A percentile compares a stretch with the other conserved stretches of the same genome.
These are phyloP conservation scores for Colletotrichum orchidophilum DNA, from an alignment of 2,329 filamentous ascomycete species.

Conservation along the genomic window DNA sequence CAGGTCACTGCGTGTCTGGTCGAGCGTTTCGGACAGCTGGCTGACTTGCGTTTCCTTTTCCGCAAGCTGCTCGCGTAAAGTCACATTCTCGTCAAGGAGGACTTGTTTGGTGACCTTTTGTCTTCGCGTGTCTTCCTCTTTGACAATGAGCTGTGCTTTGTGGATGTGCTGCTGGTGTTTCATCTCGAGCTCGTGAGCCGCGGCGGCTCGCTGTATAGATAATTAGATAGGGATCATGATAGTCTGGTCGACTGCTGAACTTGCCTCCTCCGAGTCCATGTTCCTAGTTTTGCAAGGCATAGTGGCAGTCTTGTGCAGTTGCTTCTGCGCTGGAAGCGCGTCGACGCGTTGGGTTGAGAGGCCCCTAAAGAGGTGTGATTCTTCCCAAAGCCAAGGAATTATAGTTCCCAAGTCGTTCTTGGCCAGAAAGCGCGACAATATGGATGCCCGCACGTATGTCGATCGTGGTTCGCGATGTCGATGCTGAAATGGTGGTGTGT, in stretches of 20 bases:
- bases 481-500: conserved; percentile 16
- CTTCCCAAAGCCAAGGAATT: background rate
- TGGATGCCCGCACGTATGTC: conserved; percentile 6
- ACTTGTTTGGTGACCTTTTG: conserved; percentile 75
- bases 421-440: background rate
- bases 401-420: background rate
- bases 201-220: conserved; percentile 51
- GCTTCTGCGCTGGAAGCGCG: conserved; percentile 25
- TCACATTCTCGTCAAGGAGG: conserved; percentile 78
- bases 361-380: background rate
- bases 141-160: conserved; percentile 72
- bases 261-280: conserved; percentile 32
- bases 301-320: background rate
- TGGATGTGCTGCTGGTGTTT: conserved; percentile 74
- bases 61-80: conserved; percentile 70
- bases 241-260: background rate
- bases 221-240: background rate
- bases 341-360: background rate
- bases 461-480: background rate
- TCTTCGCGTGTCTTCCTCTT: conserved; percentile 79
- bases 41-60: conserved; percentile 69
- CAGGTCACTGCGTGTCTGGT: conserved; percentile 53
- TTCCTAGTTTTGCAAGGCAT: conserved; percentile 33
- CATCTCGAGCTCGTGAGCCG: conserved; percentile 70
- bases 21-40: conserved; percentile 49